Conservation (phyloP, 2,329 filamentous ascomycete genomes). For the Alternaria gaisen region DNA sequence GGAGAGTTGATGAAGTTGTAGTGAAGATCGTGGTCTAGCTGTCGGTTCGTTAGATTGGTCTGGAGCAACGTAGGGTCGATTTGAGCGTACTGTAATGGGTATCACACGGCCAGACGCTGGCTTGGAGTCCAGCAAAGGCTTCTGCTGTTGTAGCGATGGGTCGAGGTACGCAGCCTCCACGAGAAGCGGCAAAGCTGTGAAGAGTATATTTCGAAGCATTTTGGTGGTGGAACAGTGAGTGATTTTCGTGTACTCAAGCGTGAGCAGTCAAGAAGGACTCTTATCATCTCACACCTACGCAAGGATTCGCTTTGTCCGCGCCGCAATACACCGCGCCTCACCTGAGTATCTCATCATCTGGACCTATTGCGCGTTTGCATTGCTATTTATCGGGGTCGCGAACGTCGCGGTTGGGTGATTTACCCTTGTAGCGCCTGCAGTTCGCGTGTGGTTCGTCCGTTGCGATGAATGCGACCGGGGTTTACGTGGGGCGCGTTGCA, state of each 20-base stretch:
- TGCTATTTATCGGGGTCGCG: slow-evolving; percentile 10
- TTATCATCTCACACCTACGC: neutral
- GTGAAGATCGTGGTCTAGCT: slow-evolving; percentile 16
- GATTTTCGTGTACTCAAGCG: neutral
- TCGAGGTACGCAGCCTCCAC: slow-evolving; percentile 8
- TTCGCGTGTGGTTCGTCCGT: slow-evolving; percentile 13
- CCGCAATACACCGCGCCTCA: slow-evolving; percentile 1
- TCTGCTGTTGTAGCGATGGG: slow-evolving; percentile 13
- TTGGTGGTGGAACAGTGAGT: neutral
- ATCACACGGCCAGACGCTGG: neutral
- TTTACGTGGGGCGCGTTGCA: slow-evolving; percentile 5
- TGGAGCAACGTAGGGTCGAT: neutral
- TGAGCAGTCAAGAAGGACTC: neutral
- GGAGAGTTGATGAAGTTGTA: slow-evolving; percentile 10
- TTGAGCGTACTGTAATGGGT: slow-evolving; percentile 4
- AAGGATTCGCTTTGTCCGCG: neutral
- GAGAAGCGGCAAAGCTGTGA: slow-evolving; percentile 2
- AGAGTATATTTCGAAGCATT: slow-evolving; percentile 3
- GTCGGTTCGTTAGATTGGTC: neutral
- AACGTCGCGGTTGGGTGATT: slow-evolving; percentile 5
- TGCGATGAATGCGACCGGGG: slow-evolving; percentile 7
- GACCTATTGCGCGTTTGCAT: neutral
- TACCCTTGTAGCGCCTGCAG: slow-evolving; percentile 17
- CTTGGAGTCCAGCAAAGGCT: slow-evolving; percentile 9
- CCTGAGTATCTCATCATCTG: neutral